Evolutionary conservation across 108 stramenopile genomes (phyloP), one percentile per base, ranked within the genome.

Genomic region (Asterionellopsis glacialis): DNA sequence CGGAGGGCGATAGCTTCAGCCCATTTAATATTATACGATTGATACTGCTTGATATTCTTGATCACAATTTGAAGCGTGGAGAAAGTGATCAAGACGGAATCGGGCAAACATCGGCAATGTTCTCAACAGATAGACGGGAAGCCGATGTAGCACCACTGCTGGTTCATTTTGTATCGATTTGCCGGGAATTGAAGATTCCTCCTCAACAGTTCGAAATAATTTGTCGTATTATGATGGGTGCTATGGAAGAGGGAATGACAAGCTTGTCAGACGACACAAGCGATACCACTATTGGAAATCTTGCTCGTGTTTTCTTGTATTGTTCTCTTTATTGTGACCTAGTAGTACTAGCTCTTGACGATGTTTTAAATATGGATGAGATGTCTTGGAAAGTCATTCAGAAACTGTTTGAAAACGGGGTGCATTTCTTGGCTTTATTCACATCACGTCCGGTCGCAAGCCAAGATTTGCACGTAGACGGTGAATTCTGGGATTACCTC

Each of bases 301-400:
- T 88, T 42, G 76, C 75, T 21, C 27, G 72, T 27, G 33, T 33
- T 33, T 33, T 33, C 33, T 33, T 33, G 33, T 33, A 33, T 33
- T 33, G 33, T 33, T 33, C 33, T 52, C 55, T 33, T 33, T 33
- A 33, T 33, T 33, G 33, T 33, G 47, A 67, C 42, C 23, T 76
- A 22, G 73, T 74, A 2, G 38, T 81, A 23, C 57, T 81, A 41
- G 76, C 73, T 21, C 57, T 81, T n/a, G 80, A 81, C 51, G 80
- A 81, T 63, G 76, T 74, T 19, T 76, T 77, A n/a, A 53, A 64
- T 45, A 67, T 81, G 76, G 80, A 81, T 67, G 73, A 70, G 27
- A 65, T 81, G 65, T 74, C 73, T 6, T 81, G 76, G 76, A 81
- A 62, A 44, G 80, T 81, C 12, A 64, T 81, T 7, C 69, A 77